Base-by-base conservation (phyloP, 768 basidiomycete species). In the Termitomyces sp. region DNA sequence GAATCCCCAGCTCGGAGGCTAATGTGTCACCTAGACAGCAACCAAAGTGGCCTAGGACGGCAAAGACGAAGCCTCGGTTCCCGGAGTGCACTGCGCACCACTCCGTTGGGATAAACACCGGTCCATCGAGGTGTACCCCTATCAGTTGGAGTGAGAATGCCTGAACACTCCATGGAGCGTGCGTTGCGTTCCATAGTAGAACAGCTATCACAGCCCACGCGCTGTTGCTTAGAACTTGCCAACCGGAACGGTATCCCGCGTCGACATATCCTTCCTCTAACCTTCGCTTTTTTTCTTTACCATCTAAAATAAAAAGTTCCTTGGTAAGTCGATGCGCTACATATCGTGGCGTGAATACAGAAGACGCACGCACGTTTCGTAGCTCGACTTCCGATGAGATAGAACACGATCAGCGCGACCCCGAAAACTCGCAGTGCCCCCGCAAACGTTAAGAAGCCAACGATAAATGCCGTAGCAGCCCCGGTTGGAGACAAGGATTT, bases 21-120 rank as follows among this genome's bases (percentile, higher is more conserved):
- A 98, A 82, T 0, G 94, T 97, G 63, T 97, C 94, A 5, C 91
- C 94, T 9, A 94, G 76, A 65, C 89, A 93, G 68, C 90, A 94
- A 3, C 86, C 86, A 68, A 93, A 91, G 65, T 95, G 93, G 83
- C 92, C 91, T 0, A 94, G 66, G 0, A 80, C 77, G 12, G 73
- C 80, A 56, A 89, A 82, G 0, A 92, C 65, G 50, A 94, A 70
- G 1, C 72, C 70, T 6, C 87, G 80, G 62, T 85, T 88, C 74
- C 70, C 64, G 1, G 73, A 73, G 2, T 80, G 76, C 20, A 81
- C 57, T 2, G 86, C 84, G 66, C 91, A 92, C 88, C 88, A 89
- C 29, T 57, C 58, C 6, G 66, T 71, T 11, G 70, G 66, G 46
- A 66, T 67, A 56, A 83, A 84, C 18, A 41, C 53, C 45, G 53